A percentile compares a stretch with the other conserved stretches of the same genome.
phyloP scores from a whole-genome alignment of 2,329 filamentous ascomycete genomes.

The Calonectria fujianensis region DNA sequence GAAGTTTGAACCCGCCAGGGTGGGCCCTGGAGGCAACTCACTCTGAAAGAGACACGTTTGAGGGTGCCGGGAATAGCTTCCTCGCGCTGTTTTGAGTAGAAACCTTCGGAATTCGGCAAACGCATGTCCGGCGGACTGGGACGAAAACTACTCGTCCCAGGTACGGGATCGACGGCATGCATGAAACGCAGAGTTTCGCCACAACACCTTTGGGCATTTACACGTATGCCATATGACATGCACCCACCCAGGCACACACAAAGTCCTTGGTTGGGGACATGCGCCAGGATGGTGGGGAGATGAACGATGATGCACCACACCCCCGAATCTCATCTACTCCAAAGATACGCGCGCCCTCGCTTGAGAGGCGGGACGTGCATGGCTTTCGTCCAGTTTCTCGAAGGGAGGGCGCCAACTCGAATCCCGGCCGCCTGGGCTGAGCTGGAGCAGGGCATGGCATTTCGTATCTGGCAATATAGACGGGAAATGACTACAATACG shows the following conservation, averaged over 20 bases:
- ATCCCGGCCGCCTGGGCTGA: conserved; percentile 12
- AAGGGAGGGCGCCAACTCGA: conserved; percentile 22
- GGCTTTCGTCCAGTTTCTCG: neutral
- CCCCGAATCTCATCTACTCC: conserved; percentile 1
- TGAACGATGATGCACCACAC: neutral
- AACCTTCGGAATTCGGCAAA: conserved; percentile 1
- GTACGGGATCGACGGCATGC: conserved; percentile 36
- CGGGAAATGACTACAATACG: conserved; percentile 25
- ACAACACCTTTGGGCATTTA: neutral
- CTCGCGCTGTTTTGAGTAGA: conserved; percentile 6
- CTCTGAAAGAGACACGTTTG: conserved; percentile 14
- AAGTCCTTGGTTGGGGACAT: neutral
- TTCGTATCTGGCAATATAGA: conserved; percentile 16
- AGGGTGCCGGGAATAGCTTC: conserved; percentile 10
- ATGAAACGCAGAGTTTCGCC: conserved; percentile 15
- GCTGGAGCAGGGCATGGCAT: conserved; percentile 8
- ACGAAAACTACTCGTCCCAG: neutral
- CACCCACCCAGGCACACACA: neutral
- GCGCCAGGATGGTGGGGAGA: conserved; percentile 1
- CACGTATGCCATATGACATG: neutral
- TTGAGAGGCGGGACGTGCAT: neutral
- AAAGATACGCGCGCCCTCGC: conserved; percentile 3
- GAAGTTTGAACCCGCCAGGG: neutral
- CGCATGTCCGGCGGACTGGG: neutral
- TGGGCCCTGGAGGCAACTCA: conserved; percentile 2